These are phyloP conservation scores for Fusarium nelsonii DNA, from an alignment of 2,329 filamentous ascomycete species.

Conservation along the genomic window DNA sequence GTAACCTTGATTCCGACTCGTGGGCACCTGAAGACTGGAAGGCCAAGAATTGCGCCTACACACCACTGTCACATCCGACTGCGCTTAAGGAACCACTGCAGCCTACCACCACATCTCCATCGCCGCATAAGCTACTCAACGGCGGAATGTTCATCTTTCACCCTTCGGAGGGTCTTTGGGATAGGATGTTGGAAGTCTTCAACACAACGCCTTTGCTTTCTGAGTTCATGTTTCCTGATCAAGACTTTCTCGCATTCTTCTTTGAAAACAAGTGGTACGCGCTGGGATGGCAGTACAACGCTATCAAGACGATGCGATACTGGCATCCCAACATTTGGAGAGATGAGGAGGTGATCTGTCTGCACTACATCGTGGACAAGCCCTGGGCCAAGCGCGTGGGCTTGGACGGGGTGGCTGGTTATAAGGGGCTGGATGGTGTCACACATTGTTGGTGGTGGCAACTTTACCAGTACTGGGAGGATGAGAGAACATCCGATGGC, in stretches of 20 bases:
- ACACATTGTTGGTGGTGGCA: conserved; percentile 45
- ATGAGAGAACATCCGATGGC: conserved; percentile 12
- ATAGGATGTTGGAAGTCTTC: conserved; percentile 26
- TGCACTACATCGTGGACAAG: conserved; percentile 45
- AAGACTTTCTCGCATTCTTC: conserved; percentile 38
- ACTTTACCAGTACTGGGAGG: conserved; percentile 36
- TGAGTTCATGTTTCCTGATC: conserved; percentile 37
- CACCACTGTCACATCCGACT: conserved; percentile 28
- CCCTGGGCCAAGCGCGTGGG: conserved; percentile 37
- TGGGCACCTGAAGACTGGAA: conserved; percentile 42
- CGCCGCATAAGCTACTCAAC: conserved; percentile 35
- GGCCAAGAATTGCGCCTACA: conserved; percentile 40
- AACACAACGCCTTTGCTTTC: conserved; percentile 33
- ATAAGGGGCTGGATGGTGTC: conserved; percentile 30
- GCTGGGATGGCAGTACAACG: conserved; percentile 43
- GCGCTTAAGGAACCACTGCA: conserved; percentile 29
- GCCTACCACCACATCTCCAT: conserved; percentile 9
- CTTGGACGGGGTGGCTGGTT: conserved; percentile 30
- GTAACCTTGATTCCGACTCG: conserved; percentile 38
- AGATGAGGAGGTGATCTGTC: conserved; percentile 39
- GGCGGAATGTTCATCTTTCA: conserved; percentile 44
- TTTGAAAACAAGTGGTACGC: conserved; percentile 39
- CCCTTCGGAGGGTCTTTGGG: conserved; percentile 30
- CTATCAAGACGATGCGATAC: conserved; percentile 43
- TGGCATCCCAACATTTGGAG: conserved; percentile 42